phyloP scores from a whole-genome alignment of 2,329 filamentous ascomycete species.

The Penicillium crustosum region DNA sequence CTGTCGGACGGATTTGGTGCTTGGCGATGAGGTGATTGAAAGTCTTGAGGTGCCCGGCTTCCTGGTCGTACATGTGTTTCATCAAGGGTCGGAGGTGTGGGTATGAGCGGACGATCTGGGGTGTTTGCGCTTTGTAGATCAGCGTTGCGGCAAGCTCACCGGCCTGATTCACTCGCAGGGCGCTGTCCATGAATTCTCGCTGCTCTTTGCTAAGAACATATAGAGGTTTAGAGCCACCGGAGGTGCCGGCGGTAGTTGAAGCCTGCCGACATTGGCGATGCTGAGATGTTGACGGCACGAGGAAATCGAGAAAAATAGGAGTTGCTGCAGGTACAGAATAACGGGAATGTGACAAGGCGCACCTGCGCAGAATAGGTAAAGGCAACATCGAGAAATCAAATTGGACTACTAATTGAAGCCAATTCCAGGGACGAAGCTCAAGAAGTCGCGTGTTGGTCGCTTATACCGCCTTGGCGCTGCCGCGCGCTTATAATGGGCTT shows the following conservation, averaged over 20 bases:
- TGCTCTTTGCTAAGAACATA: conserved; percentile 69
- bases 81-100: conserved; percentile 88
- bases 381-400: conserved; percentile 23
- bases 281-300: conserved; percentile 33
- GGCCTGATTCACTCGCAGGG: conserved; percentile 93
- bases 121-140: conserved; percentile 88
- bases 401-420: neutral
- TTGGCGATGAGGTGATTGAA: conserved; percentile 82
- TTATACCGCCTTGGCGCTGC: conserved; percentile 21
- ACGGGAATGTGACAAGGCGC: conserved; percentile 16
- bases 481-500: conserved; percentile 36
- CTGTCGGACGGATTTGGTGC: conserved; percentile 88
- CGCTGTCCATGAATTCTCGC: conserved; percentile 71
- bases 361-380: conserved; percentile 25
- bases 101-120: conserved; percentile 73
- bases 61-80: conserved; percentile 98
- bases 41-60: conserved; percentile 78
- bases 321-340: conserved; percentile 13
- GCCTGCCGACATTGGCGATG: conserved; percentile 28
- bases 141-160: conserved; percentile 95
- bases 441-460: neutral
- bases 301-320: conserved; percentile 39
- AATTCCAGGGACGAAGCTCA: conserved; percentile 1
- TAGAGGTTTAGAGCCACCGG: conserved; percentile 32
- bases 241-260: conserved; percentile 29